Evolutionary conservation across 1,284 basidiomycete species (phyloP).

Genomic region (Cryptococcus sp.): DNA sequence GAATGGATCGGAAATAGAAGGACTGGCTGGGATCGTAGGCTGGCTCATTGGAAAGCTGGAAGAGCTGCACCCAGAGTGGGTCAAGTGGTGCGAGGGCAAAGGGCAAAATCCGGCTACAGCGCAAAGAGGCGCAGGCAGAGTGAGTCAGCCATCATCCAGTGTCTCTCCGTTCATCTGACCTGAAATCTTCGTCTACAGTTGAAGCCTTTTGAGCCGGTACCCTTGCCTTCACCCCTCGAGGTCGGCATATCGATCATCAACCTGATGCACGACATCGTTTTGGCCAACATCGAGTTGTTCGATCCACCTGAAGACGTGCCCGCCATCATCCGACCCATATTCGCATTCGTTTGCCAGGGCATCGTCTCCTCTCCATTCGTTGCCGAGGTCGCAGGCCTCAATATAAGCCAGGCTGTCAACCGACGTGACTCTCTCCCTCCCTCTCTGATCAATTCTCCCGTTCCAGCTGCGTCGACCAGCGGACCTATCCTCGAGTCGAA

Average conservation of each 20-base stretch:
- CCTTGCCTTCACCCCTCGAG: conserved; percentile 28
- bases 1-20: conserved; percentile 35
- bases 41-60: conserved; percentile 33
- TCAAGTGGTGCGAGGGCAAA: conserved; percentile 32
- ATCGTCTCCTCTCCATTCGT: conserved; percentile 19
- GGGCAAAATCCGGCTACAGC: conserved; percentile 12
- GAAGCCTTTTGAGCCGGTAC: conserved; percentile 34
- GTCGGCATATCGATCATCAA: conserved; percentile 37
- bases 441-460: conserved; percentile 7
- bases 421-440: conserved; percentile 11
- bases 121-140: conserved; percentile 7
- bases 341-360: conserved; percentile 40
- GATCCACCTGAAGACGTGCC: conserved; percentile 36
- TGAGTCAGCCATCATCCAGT: background rate
- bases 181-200: background rate
- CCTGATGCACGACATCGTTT: conserved; percentile 37
- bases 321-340: conserved; percentile 39
- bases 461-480: conserved; percentile 1
- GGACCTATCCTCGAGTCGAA: conserved; percentile 9
- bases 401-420: conserved; percentile 5
- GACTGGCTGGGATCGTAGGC: conserved; percentile 41
- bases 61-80: conserved; percentile 34
- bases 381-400: conserved; percentile 9
- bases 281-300: conserved; percentile 45
- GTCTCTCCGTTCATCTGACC: background rate